Conservation (phyloP, 148 eudicot species). For the Simmondsia chinensis region DNA sequence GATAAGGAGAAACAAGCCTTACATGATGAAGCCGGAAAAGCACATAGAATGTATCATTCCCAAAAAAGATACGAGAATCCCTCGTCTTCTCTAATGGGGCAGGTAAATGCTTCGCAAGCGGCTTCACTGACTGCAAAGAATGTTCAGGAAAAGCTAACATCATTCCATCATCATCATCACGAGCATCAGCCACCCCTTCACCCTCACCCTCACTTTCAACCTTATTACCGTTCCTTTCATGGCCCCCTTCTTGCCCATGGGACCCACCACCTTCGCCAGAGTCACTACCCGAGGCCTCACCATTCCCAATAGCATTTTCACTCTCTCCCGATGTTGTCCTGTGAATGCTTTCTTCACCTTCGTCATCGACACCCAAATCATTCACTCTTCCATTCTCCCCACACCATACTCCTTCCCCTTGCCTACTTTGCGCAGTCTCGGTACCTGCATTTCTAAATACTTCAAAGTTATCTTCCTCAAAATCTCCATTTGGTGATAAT, state of each 20-base stretch:
- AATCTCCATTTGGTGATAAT: conserved; percentile 62
- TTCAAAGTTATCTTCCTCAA: conserved; percentile 50
- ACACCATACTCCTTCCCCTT: conserved; percentile 16
- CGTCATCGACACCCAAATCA: conserved; percentile 49
- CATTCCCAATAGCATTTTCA: conserved; percentile 74
- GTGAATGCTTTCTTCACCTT: conserved; percentile 55
- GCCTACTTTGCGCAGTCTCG: conserved; percentile 22
- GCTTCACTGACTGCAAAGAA: conserved; percentile 46
- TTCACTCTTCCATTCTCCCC: conserved; percentile 21
- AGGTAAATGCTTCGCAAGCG: conserved; percentile 48
- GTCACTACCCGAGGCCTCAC: conserved; percentile 67
- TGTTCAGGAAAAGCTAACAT: conserved; percentile 32
- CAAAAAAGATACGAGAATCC: conserved; percentile 55
- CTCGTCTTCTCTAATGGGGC: conserved; percentile 22
- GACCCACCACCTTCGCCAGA: conserved; percentile 65
- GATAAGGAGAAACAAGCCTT: conserved; percentile 11
- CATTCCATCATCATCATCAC: conserved; percentile 43
- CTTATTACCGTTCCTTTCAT: conserved; percentile 42
- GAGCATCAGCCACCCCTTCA: conserved; percentile 46
- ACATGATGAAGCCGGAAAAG: conserved; percentile 90
- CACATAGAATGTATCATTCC: conserved; percentile 77
- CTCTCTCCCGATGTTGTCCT: conserved; percentile 57
- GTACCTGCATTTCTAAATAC: conserved; percentile 27
- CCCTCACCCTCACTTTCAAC: conserved; percentile 83
- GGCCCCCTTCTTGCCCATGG: conserved; percentile 49